These are phyloP conservation scores for Vickermania spadyakhi DNA, from an alignment of 208 protist species.

Conservation along the genomic window DNA sequence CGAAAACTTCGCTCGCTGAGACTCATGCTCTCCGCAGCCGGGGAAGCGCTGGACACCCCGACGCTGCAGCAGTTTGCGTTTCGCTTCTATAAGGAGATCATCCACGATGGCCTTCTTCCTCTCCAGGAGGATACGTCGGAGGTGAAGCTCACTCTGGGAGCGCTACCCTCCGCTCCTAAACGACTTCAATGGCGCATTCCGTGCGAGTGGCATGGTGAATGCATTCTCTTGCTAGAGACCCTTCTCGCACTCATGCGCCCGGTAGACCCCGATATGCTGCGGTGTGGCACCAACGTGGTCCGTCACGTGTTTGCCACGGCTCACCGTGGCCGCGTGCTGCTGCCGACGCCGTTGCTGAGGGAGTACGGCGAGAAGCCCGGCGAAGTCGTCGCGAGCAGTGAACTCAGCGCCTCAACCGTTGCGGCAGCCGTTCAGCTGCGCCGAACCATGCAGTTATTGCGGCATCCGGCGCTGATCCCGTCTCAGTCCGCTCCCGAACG, in stretches of 20 bases:
- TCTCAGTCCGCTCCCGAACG: neutral
- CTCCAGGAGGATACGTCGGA: neutral
- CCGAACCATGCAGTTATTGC: neutral
- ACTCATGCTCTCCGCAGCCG: slow-evolving; percentile 28
- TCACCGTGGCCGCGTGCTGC: neutral
- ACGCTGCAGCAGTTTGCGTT: slow-evolving; percentile 38
- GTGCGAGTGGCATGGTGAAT: neutral
- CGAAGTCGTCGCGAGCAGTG: neutral
- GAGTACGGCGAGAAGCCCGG: neutral
- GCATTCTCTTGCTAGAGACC: neutral
- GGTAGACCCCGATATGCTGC: neutral
- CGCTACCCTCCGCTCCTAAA: neutral
- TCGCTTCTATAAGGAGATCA: slow-evolving; percentile 43
- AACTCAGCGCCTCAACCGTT: neutral
- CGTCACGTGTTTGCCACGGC: neutral
- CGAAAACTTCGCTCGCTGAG: slow-evolving; percentile 36
- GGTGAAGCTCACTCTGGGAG: neutral
- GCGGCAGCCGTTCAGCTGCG: neutral
- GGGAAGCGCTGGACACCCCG: slow-evolving; percentile 19
- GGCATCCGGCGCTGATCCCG: neutral
- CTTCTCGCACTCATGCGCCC: neutral
- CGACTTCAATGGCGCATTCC: neutral
- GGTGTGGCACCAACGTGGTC: neutral
- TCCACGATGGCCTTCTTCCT: slow-evolving; percentile 24
- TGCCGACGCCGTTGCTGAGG: neutral